Conservation (phyloP, 345 rosid genomes). For the Salix arbutifolia region DNA sequence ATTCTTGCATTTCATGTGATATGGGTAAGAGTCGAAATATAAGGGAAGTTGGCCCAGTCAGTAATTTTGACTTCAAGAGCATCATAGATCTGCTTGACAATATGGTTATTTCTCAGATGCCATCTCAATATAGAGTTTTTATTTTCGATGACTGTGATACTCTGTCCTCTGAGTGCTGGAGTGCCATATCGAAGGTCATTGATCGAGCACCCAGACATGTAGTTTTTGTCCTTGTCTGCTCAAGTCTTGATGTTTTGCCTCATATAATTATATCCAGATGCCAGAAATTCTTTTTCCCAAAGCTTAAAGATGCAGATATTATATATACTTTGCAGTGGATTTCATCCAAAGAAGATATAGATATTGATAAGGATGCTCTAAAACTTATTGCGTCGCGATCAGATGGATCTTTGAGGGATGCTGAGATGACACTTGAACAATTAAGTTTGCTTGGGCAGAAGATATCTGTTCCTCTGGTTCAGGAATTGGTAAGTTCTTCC, state of each 20-base stretch:
- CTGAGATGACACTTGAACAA: slow-evolving; percentile 94
- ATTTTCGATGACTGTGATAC: slow-evolving; percentile 86
- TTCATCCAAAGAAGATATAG: slow-evolving; percentile 64
- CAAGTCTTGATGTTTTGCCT: slow-evolving; percentile 87
- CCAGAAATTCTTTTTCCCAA: slow-evolving; percentile 93
- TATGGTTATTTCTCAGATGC: slow-evolving; percentile 46
- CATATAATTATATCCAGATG: slow-evolving; percentile 89
- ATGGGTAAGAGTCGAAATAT: slow-evolving; percentile 66
- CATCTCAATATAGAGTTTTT: slow-evolving; percentile 57
- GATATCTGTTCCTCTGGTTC: slow-evolving; percentile 80
- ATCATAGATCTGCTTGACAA: slow-evolving; percentile 70
- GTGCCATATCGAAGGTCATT: slow-evolving; percentile 68
- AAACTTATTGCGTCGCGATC: slow-evolving; percentile 94
- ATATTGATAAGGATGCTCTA: slow-evolving; percentile 72
- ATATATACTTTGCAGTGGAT: slow-evolving; percentile 69
- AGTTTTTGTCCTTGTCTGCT: slow-evolving; percentile 77
- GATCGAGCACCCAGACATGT: slow-evolving; percentile 76
- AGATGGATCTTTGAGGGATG: slow-evolving; percentile 96
- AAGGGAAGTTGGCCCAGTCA: slow-evolving; percentile 79
- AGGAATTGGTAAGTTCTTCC: slow-evolving; percentile 70
- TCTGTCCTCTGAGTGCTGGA: slow-evolving; percentile 77
- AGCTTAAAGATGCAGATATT: slow-evolving; percentile 86
- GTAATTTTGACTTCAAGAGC: slow-evolving; percentile 64
- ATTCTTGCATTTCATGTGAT: slow-evolving; percentile 67
- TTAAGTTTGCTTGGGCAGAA: slow-evolving; percentile 83